Percentiles rank a stretch among this genome's conserved stretches.
phyloP scores from a whole-genome alignment of 768 basidiomycete genomes.

The Lactarius tabidus region DNA sequence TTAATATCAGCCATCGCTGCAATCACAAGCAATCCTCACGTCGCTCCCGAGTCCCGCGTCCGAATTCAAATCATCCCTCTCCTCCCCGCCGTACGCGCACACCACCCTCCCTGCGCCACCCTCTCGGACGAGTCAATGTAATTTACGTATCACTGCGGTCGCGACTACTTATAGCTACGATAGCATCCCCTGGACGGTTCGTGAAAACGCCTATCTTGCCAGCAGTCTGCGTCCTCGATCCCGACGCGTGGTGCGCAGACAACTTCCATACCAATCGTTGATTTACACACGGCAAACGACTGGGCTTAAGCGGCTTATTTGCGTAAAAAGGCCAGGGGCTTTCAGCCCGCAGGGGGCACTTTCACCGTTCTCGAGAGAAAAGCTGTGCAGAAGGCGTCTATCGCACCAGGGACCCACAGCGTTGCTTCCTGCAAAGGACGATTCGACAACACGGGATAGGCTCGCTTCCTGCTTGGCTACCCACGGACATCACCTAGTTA shows the following conservation, averaged over 20 bases:
- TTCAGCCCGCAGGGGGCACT: neutral
- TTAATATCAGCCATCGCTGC: neutral
- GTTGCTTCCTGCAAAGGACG: neutral
- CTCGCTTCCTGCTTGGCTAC: constrained; percentile 1
- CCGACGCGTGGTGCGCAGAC: neutral
- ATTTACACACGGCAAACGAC: neutral
- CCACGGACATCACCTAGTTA: constrained; percentile 1
- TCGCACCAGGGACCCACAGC: constrained; percentile 2
- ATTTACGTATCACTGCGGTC: neutral
- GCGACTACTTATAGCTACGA: no score
- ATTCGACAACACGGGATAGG: constrained; percentile 1
- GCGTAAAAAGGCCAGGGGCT: constrained; percentile 2
- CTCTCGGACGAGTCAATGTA: neutral
- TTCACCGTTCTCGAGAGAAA: constrained; percentile 4
- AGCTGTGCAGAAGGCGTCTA: constrained; percentile 21
- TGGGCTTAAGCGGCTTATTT: neutral
- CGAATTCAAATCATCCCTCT: neutral
- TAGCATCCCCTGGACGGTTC: no score
- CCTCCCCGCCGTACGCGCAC: no score
- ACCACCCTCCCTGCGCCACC: neutral
- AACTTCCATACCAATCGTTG: neutral
- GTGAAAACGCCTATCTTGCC: no score
- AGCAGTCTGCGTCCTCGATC: no score
- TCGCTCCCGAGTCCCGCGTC: neutral
- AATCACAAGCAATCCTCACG: neutral